Conservation (phyloP, 495 filamentous ascomycete species). For the Pseudomonodictys pantanalensis region DNA sequence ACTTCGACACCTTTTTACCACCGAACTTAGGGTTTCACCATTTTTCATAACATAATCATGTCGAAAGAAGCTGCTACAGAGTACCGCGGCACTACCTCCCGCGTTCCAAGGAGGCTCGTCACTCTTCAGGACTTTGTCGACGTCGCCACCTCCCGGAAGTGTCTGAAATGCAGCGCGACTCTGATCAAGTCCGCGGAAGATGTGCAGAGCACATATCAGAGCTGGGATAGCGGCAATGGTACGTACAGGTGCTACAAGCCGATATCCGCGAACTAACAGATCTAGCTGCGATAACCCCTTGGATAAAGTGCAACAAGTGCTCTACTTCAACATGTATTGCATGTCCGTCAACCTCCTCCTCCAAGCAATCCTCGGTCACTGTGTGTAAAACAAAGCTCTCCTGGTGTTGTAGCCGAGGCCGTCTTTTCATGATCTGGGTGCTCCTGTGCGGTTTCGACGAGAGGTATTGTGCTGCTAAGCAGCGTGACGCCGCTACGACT, state of each 20-base stretch:
- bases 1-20: too few relatives aligned
- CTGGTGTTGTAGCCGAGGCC: constrained; percentile 35
- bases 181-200: not conserved
- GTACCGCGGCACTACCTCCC: too few relatives aligned
- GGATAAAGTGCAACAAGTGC: constrained; percentile 6
- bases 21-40: too few relatives aligned
- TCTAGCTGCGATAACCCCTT: not conserved
- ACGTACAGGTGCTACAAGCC: not conserved
- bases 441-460: constrained; percentile 34
- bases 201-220: not conserved
- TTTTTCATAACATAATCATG: too few relatives aligned
- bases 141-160: too few relatives aligned
- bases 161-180: not conserved
- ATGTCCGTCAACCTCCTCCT: not conserved
- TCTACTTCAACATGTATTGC: constrained; percentile 1
- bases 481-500: constrained; percentile 2
- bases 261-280: not conserved
- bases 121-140: constrained; percentile 3
- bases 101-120: not conserved
- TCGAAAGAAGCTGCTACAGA: too few relatives aligned
- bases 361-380: not conserved
- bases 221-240: constrained; percentile 7
- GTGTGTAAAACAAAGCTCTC: constrained; percentile 6
- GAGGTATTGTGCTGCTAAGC: constrained; percentile 9
- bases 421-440: constrained; percentile 34